phyloP scores from a whole-genome alignment of 176 grass and related monocot genomes.

The Musa itinerans region DNA sequence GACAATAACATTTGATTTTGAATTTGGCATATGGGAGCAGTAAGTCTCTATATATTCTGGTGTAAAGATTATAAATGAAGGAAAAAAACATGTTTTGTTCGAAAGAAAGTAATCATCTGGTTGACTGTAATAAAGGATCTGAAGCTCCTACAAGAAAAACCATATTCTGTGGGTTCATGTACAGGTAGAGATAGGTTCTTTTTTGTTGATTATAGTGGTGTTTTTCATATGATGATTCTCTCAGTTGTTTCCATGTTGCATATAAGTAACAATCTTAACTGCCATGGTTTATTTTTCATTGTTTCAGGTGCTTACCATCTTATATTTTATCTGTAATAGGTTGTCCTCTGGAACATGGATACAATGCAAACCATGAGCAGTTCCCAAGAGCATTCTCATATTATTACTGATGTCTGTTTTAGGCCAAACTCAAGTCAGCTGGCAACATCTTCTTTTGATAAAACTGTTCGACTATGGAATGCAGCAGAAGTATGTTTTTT shows the following conservation, averaged over 20 bases:
- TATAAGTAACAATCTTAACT: background rate
- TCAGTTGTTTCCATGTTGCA: background rate
- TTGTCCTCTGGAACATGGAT: conserved; percentile 79
- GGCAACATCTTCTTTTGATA: conserved; percentile 72
- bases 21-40: background rate
- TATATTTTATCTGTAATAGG: conserved; percentile 33
- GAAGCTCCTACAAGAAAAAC: background rate
- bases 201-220: background rate
- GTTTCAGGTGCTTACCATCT: background rate
- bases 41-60: background rate
- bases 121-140: background rate
- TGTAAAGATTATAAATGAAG: background rate
- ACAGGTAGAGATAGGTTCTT: background rate
- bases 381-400: conserved; percentile 51
- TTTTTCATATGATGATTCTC: background rate
- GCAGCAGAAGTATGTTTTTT: conserved; percentile 38
- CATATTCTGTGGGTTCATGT: background rate
- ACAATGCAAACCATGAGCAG: conserved; percentile 47
- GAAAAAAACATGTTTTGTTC: background rate
- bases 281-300: background rate
- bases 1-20: background rate
- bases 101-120: background rate
- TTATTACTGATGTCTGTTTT: conserved; percentile 71
- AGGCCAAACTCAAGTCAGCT: conserved; percentile 70
- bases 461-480: conserved; percentile 67